These are phyloP conservation scores for Fusarium poae DNA, from an alignment of 2,329 filamentous ascomycete genomes.

Conservation along the genomic window DNA sequence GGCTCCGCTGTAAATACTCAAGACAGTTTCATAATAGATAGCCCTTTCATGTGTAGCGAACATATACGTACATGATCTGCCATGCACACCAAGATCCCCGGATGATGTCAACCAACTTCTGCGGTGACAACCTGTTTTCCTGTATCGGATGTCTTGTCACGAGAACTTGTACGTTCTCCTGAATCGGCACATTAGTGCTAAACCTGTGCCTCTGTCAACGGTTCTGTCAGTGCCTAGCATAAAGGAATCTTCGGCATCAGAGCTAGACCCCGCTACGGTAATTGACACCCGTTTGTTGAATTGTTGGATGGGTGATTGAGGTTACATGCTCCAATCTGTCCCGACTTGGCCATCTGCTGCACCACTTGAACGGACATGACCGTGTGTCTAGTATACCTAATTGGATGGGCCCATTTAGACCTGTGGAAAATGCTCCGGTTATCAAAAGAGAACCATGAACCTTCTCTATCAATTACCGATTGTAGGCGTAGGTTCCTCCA, in stretches of 20 bases:
- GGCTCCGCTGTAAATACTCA: constrained; percentile 22
- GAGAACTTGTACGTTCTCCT: constrained; percentile 15
- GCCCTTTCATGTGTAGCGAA: constrained; percentile 25
- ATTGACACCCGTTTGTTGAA: constrained; percentile 13
- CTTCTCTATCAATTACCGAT: constrained; percentile 30
- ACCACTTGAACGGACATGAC: constrained; percentile 7
- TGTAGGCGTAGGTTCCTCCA: constrained; percentile 27
- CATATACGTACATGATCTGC: constrained; percentile 28
- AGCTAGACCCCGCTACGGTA: constrained; percentile 17
- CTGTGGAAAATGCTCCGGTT: constrained; percentile 32
- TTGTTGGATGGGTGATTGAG: constrained; percentile 13
- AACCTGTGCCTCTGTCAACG: constrained; percentile 23
- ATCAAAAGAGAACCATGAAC: constrained; percentile 15
- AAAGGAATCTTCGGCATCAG: constrained; percentile 21
- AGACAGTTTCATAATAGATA: constrained; percentile 22
- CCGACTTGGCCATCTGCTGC: constrained; percentile 3
- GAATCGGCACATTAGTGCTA: constrained; percentile 19
- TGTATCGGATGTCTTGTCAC: constrained; percentile 1
- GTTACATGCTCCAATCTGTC: constrained; percentile 9
- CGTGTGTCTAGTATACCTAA: constrained; percentile 19
- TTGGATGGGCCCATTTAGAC: constrained; percentile 15
- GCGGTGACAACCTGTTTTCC: constrained; percentile 8
- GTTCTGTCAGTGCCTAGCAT: constrained; percentile 3
- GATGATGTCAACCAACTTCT: constrained; percentile 25
- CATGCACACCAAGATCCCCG: constrained; percentile 20